Evolutionary conservation across 1,284 basidiomycete species (phyloP), one percentile per base, ranked within the genome.

Genomic region (Stereum hirsutum): DNA sequence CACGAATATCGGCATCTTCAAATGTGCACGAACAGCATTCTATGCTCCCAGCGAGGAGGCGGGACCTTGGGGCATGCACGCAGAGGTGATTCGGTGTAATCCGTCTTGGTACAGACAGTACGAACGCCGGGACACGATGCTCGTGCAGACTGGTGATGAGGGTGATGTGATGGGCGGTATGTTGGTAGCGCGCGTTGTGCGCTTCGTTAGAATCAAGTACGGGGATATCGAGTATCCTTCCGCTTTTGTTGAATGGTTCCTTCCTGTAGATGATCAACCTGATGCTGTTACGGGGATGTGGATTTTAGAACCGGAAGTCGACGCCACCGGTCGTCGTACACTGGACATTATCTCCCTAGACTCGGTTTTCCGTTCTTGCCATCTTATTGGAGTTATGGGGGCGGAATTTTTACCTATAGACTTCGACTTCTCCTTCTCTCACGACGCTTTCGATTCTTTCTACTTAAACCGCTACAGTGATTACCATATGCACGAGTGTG

Each of bases 401-500:
- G 5, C 6, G 19, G 26, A 6, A 23, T 12, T 14, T 14, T 11
- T 39, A 14, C 37, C 37, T 39, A 8, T 23, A 12, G 37, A 25
- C 7, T 39, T 39, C 14, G 14, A 14, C n/a, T 25, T 23, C 26
- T 24, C 37, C 15, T n/a, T 24, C 11, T 39, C 37, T 4, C 24
- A 14, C 20, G 23, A 24, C 21, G 24, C 37, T 24, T 39, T 39
- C 21, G 12, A 24, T n/a, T 4, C 10, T 5, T 39, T 24, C 37
- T 39, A 39, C 14, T 20, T 39, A 12, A 39, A 39, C 14, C 24
- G n/a, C 23, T 39, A 39, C 15, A 26, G 23, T 24, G 37, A 39
- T 39, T 39, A 39, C 23, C 37, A 39, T 24, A 17, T 24, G 4
- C 37, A 39, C 26, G 37, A 39, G n/a, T n/a, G n/a, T n/a, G n/a